Percentiles rank a stretch among this genome's conserved stretches.
Evolutionary conservation across 805 yeast genomes (phyloP).

Genomic region (Candida insectorum): DNA sequence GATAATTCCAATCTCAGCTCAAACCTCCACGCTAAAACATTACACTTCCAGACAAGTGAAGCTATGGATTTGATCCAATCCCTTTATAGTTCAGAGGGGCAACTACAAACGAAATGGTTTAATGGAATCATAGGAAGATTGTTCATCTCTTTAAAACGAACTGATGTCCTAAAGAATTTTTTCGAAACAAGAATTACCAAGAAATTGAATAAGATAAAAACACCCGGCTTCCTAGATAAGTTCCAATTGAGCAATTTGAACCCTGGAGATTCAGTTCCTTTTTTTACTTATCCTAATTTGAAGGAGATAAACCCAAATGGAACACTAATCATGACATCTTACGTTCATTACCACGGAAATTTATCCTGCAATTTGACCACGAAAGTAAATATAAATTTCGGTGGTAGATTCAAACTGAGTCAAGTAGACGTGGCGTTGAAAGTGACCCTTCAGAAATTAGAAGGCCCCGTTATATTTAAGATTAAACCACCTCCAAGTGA

Average conservation of each 20-base stretch:
- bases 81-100: conserved; percentile 79
- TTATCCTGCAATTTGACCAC: conserved; percentile 76
- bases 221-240: conserved; percentile 85
- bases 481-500: conserved; percentile 89
- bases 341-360: conserved; percentile 72
- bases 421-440: conserved; percentile 75
- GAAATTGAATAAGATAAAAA: conserved; percentile 74
- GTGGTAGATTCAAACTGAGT: conserved; percentile 63
- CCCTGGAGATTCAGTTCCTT: conserved; percentile 80
- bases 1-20: conserved; percentile 38
- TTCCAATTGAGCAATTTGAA: conserved; percentile 68
- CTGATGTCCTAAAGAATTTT: conserved; percentile 58
- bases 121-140: conserved; percentile 84
- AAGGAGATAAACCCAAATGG: conserved; percentile 79
- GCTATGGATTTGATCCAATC: conserved; percentile 72
- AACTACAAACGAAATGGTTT: conserved; percentile 82
- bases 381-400: conserved; percentile 70
- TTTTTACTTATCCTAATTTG: conserved; percentile 68
- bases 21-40: conserved; percentile 61
- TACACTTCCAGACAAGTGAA: conserved; percentile 68
- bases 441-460: conserved; percentile 61
- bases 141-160: conserved; percentile 71
- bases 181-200: conserved; percentile 60
- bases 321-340: conserved; percentile 54
- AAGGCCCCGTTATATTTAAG: conserved; percentile 68